Conservation (phyloP, 2,329 filamentous ascomycete species). For the Fusarium tricinctum region DNA sequence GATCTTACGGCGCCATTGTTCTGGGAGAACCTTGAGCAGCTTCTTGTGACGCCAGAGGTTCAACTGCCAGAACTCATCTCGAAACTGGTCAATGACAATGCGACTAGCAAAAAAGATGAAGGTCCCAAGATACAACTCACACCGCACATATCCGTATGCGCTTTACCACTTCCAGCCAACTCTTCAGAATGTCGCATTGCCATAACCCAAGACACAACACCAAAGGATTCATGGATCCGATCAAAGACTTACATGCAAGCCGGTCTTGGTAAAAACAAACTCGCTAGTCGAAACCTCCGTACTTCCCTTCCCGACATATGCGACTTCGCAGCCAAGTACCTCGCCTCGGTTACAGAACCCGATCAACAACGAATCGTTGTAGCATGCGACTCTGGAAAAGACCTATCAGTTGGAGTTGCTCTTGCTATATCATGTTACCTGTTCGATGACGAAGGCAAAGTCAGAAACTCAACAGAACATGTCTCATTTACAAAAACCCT, state of each 20-base stretch:
- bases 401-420: constrained; percentile 82
- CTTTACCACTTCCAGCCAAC: constrained; percentile 49
- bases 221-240: constrained; percentile 59
- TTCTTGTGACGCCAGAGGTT: constrained; percentile 76
- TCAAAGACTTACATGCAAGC: constrained; percentile 65
- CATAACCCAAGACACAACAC: constrained; percentile 60
- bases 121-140: constrained; percentile 52
- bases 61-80: constrained; percentile 69
- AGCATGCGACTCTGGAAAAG: constrained; percentile 82
- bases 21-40: constrained; percentile 75
- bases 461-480: constrained; percentile 44
- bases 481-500: constrained; percentile 76
- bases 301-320: constrained; percentile 74
- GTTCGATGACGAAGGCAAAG: constrained; percentile 73
- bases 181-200: constrained; percentile 57
- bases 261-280: constrained; percentile 78
- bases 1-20: constrained; percentile 84
- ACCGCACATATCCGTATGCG: constrained; percentile 55
- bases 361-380: constrained; percentile 63
- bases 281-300: constrained; percentile 87
- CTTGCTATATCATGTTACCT: constrained; percentile 82
- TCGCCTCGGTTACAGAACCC: constrained; percentile 43
- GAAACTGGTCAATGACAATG: constrained; percentile 57
- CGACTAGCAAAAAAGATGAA: constrained; percentile 22
- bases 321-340: constrained; percentile 63